phyloP scores from a whole-genome alignment of 2,329 filamentous ascomycete genomes.

The Colletotrichum godetiae region DNA sequence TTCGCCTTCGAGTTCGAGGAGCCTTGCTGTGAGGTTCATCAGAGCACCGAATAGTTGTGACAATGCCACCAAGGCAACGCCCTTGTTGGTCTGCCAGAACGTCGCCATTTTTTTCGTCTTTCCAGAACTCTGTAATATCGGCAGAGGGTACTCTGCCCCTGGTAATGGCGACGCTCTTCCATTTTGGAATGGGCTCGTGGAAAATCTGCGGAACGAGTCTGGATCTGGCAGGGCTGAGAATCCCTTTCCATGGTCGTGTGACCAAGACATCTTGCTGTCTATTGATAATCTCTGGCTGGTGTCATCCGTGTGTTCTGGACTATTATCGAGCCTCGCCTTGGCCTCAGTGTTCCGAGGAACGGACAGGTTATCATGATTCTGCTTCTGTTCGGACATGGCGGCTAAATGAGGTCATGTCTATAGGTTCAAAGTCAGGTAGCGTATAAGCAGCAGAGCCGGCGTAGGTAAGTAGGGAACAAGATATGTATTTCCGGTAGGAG shows the following conservation, averaged over 20 bases:
- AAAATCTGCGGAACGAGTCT: constrained; percentile 49
- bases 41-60: constrained; percentile 84
- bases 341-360: constrained; percentile 39
- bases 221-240: constrained; percentile 43
- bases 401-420: constrained; percentile 19
- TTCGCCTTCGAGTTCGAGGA: constrained; percentile 78
- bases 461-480: neutral
- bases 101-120: constrained; percentile 34
- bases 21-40: constrained; percentile 86
- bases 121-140: constrained; percentile 11
- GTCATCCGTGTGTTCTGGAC: constrained; percentile 39
- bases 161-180: constrained; percentile 40
- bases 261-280: constrained; percentile 39
- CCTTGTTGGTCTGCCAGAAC: constrained; percentile 76
- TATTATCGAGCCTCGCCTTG: constrained; percentile 40
- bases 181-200: constrained; percentile 51
- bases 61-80: constrained; percentile 77
- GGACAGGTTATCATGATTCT: constrained; percentile 29
- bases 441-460: neutral
- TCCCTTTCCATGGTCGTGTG: constrained; percentile 27
- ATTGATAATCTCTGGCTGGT: constrained; percentile 41
- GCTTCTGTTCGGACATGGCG: constrained; percentile 38
- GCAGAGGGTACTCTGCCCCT: constrained; percentile 38
- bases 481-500: neutral
- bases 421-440: neutral